Evolutionary conservation across 1,284 basidiomycete species (phyloP), one percentile per base, ranked within the genome.

Genomic region (Ustilago curta): DNA sequence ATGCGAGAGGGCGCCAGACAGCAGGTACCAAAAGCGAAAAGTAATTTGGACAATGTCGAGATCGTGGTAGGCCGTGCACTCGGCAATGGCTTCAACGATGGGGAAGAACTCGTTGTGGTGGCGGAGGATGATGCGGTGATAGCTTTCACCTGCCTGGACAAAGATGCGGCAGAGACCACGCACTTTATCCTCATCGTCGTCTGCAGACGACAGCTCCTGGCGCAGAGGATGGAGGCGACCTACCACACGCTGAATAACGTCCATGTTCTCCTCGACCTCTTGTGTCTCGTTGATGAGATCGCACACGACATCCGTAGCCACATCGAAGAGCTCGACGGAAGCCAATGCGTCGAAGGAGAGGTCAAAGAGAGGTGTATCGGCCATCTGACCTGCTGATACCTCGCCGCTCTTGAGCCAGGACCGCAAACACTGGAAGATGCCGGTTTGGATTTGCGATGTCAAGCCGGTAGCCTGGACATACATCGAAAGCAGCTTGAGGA

Each of bases 221-320:
- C 76, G 75, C 55, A 84, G 44, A 9, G 78, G 75, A 53, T 76
- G 55, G 6, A 84, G 57, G 12, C 79, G 74, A 0, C 94, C 93
- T 0, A 99, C 90, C 59, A 99, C 91, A 64, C 91, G 87, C 83
- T 97, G 89, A 76, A 99, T 95, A 71, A 93, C 90, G 16, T 89
- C 86, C 90, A 95, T 92, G 83, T 95, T 96, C 52, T 99, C 96
- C 71, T 97, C 91, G 27, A 97, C 89, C 86, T 99, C 97, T 86
- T 98, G 96, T 0, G 97, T 99, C 85, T 99, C 97, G 85, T 98
- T 95, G 66, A 99, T 95, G 75, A 98, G 87, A 83, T 97, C 95
- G 86, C 94, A 96, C 58, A 98, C 88, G 45, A 93, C 91, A 76
- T 97, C 93, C 43, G 96, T 93, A 0, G 94, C 95, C 2, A 91